Evolutionary conservation across 768 basidiomycete genomes (phyloP).

Genomic region (Mrakia hoshinonis): DNA sequence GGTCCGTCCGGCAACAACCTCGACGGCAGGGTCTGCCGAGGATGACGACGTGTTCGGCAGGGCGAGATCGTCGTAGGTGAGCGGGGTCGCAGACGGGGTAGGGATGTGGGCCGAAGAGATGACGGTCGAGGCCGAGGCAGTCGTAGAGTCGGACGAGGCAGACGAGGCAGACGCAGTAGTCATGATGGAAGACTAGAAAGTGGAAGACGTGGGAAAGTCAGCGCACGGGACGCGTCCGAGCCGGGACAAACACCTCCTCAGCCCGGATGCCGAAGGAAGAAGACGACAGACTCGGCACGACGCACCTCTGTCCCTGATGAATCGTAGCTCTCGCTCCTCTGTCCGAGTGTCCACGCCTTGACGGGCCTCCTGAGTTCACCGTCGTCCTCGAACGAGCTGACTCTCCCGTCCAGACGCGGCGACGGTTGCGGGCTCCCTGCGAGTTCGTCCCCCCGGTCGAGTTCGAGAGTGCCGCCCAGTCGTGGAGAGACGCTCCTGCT

Average conservation of each 20-base stretch:
- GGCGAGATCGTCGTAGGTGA: background rate
- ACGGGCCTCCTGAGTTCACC: background rate
- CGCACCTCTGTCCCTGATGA: background rate
- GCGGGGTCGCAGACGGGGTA: background rate
- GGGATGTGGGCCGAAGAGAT: background rate
- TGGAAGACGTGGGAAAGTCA: too few species aligned
- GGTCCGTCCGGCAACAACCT: background rate
- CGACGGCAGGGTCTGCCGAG: background rate
- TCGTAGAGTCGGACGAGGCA: background rate
- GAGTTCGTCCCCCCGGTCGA: background rate
- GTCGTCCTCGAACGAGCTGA: background rate
- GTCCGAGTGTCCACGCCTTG: constrained; percentile 4
- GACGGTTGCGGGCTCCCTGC: background rate
- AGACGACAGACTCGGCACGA: background rate
- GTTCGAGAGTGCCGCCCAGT: background rate
- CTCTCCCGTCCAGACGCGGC: background rate
- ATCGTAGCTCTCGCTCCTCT: constrained; percentile 3
- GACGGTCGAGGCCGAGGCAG: background rate
- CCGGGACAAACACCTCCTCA: background rate
- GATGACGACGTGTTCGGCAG: background rate
- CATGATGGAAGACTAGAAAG: background rate
- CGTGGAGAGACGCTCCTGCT: background rate
- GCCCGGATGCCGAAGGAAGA: too few species aligned
- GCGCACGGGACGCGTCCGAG: background rate
- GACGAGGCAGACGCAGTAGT: background rate